These are phyloP conservation scores for Taphrina deformans DNA, from an alignment of 1,139 yeast species.

Conservation along the genomic window DNA sequence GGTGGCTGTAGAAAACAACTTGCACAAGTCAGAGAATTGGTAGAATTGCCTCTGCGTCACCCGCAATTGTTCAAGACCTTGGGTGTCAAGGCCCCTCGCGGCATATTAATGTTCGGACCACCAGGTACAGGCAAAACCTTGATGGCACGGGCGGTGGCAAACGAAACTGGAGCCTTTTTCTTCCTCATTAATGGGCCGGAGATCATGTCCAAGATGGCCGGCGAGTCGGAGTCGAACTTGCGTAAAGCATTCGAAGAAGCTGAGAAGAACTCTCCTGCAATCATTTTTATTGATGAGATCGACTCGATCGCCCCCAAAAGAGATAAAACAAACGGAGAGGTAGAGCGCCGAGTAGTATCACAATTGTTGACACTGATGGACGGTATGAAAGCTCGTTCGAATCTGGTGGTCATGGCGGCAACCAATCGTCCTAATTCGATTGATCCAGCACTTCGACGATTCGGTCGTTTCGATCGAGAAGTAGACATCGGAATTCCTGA, in stretches of 20 bases:
- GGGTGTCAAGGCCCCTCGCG: constrained; percentile 97
- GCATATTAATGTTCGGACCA: constrained; percentile 96
- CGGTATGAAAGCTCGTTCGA: constrained; percentile 98
- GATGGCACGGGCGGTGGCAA: constrained; percentile 99
- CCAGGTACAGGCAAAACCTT: constrained; percentile 99
- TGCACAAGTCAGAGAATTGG: constrained; percentile 97
- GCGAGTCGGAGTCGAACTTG: constrained; percentile 95
- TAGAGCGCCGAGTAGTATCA: constrained; percentile 95
- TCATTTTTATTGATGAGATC: constrained; percentile 95
- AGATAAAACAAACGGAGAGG: constrained; percentile 99
- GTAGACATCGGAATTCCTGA: constrained; percentile 99
- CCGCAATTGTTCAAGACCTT: constrained; percentile 95
- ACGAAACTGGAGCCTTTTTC: constrained; percentile 98
- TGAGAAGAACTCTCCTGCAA: constrained; percentile 96
- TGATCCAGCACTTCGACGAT: constrained; percentile 97
- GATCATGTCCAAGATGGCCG: constrained; percentile 99
- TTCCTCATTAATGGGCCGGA: constrained; percentile 99
- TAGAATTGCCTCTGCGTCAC: constrained; percentile 93
- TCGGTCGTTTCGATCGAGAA: constrained; percentile 98
- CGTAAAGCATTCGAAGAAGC: constrained; percentile 99
- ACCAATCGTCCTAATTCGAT: constrained; percentile 98
- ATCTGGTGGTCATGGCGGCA: constrained; percentile 91
- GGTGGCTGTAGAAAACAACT: constrained; percentile 99
- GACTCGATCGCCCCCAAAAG: constrained; percentile 99
- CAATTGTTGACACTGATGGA: constrained; percentile 97